Base-by-base conservation (phyloP, 371 early-diverging fungal species). In the Saksenaea vasiformis region DNA sequence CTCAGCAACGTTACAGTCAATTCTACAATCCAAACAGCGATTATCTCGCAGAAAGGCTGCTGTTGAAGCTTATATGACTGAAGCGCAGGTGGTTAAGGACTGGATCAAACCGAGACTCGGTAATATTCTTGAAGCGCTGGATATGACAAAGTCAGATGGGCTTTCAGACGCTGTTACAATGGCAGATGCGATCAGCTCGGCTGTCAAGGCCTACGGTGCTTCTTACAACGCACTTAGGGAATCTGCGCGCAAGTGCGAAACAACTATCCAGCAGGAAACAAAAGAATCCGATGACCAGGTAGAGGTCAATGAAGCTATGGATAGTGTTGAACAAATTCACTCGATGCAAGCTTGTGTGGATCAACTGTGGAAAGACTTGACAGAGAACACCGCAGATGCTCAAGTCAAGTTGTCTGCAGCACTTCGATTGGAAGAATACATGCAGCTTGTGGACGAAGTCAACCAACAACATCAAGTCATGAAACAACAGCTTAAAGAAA, bases 21-120 rank as follows among this genome's bases (percentile, higher is more conserved):
- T 74, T 17, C 54, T 74, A 2, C 61, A 77, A 34, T 65, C 74
- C 1, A 72, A 70, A 22, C 70, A 77, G 54, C 43, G 70, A 3
- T 55, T 70, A 7, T 73, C 77, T 9, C 72, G 76, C 51, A 69
- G 73, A 14, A 66, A 69, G 19, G 74, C 75, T 26, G 72, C 75
- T 0, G 71, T 73, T 14, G 70, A 69, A n/a, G 62, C 73, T 8
- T 81, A 76, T 11, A 37, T 68, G 26, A 56, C 68, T 0, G 78
- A 81, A 54, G 77, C 73, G 1, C 38, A 47, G 7, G 64, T 41
- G n/a, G 67, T 77, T 14, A 38, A 65, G 11, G 70, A 61, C 35
- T 81, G 81, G 81, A 77, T 78, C 5, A 11, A 38, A 13, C 35
- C 59, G 7, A 58, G 39, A 34, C 22, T 53, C 7, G 57, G 60